These are phyloP conservation scores for Magnaporthiopsis rhizophila DNA, from an alignment of 2,329 filamentous ascomycete genomes.

Conservation along the genomic window DNA sequence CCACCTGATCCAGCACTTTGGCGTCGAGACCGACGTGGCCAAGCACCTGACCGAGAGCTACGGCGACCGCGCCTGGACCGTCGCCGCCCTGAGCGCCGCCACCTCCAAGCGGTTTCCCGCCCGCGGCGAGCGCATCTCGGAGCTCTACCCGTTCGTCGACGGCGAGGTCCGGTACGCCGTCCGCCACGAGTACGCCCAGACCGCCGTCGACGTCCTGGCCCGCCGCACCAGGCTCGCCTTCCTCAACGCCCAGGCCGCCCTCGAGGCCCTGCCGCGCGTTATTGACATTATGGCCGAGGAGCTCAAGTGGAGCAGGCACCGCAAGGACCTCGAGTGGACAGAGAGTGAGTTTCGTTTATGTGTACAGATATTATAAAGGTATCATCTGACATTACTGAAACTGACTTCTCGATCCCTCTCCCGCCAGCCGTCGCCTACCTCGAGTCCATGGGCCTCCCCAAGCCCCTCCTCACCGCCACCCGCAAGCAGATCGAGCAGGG, in stretches of 20 bases:
- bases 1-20: slow-evolving; percentile 88
- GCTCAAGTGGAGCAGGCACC: slow-evolving; percentile 64
- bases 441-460: slow-evolving; percentile 58
- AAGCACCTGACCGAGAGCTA: slow-evolving; percentile 83
- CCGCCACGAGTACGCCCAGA: slow-evolving; percentile 84
- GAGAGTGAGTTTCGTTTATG: slow-evolving; percentile 44
- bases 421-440: slow-evolving; percentile 47
- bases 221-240: slow-evolving; percentile 80
- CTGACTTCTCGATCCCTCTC: neutral
- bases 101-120: slow-evolving; percentile 77
- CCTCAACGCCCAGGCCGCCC: slow-evolving; percentile 81
- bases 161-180: slow-evolving; percentile 87
- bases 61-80: slow-evolving; percentile 86
- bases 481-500: slow-evolving; percentile 53
- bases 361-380: too few species aligned
- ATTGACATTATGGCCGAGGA: slow-evolving; percentile 88
- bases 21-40: slow-evolving; percentile 84
- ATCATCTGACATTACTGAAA: too few species aligned
- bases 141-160: slow-evolving; percentile 83
- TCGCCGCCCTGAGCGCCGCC: slow-evolving; percentile 69
- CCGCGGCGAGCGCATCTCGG: slow-evolving; percentile 69
- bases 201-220: slow-evolving; percentile 79
- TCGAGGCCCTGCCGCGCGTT: slow-evolving; percentile 75
- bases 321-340: slow-evolving; percentile 76
- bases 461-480: slow-evolving; percentile 49